Percentiles rank a stretch among this genome's conserved stretches.
Evolutionary conservation across 2,329 filamentous ascomycete genomes (phyloP).

Genomic region (Biscogniauxia mediterranea): DNA sequence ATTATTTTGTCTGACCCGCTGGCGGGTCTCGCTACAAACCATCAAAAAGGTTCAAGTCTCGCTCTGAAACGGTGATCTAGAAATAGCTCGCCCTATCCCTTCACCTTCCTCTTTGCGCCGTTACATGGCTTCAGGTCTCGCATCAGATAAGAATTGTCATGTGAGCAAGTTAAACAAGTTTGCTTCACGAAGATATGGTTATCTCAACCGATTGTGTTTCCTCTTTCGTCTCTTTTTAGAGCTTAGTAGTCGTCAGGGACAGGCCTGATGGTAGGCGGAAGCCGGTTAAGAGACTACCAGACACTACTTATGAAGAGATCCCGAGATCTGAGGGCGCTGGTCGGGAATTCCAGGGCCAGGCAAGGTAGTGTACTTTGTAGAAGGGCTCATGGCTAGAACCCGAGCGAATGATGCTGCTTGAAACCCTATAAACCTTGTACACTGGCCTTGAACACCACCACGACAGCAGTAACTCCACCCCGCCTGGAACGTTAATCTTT

Average conservation of each 20-base stretch:
- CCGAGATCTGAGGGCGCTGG: background rate
- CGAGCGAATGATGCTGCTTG: background rate
- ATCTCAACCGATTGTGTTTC: background rate
- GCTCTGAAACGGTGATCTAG: constrained; percentile 3
- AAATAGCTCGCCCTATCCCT: background rate
- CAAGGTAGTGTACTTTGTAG: too few relatives aligned
- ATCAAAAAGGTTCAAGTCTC: background rate
- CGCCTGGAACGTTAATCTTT: constrained; percentile 18
- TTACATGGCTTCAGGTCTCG: background rate
- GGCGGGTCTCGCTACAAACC: background rate
- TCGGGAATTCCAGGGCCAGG: background rate
- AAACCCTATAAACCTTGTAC: background rate
- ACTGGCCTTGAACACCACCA: constrained; percentile 6
- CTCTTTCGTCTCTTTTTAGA: background rate
- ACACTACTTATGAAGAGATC: background rate
- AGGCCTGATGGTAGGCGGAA: background rate
- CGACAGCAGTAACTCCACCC: constrained; percentile 14
- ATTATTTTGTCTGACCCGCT: constrained; percentile 1
- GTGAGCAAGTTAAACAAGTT: background rate
- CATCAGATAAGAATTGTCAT: background rate
- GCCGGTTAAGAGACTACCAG: background rate
- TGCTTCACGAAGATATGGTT: background rate
- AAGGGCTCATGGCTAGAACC: background rate
- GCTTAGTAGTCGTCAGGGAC: background rate
- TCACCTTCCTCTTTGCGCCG: background rate